Conservation (phyloP, 2,329 filamentous ascomycete genomes). For the Colletotrichum lindemuthianum region DNA sequence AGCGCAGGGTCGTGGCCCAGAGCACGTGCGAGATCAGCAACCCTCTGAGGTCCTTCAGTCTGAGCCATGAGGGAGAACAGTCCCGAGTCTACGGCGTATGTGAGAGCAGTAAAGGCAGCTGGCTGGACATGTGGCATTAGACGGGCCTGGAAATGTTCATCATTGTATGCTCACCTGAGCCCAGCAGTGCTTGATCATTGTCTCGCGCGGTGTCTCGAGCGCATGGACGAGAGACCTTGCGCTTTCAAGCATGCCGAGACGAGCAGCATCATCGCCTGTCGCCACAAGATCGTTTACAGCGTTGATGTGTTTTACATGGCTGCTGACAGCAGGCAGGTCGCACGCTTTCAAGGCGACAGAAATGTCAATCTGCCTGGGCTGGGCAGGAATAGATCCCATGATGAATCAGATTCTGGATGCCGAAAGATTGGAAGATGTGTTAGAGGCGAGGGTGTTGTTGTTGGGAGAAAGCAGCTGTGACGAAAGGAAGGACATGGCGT, state of each 20-base stretch:
- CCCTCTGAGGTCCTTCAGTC: slow-evolving; percentile 25
- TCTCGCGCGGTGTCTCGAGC: slow-evolving; percentile 58
- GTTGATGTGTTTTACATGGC: slow-evolving; percentile 6
- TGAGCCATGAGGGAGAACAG: slow-evolving; percentile 47
- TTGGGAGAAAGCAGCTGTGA: background rate
- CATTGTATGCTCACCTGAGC: slow-evolving; percentile 45
- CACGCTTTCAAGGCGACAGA: slow-evolving; percentile 15
- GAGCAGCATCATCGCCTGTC: background rate
- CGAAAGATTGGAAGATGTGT: background rate
- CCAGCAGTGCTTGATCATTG: slow-evolving; percentile 58
- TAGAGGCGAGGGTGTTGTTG: background rate
- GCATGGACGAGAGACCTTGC: slow-evolving; percentile 34
- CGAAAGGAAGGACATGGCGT: no score
- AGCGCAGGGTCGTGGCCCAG: slow-evolving; percentile 15
- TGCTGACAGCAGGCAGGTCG: background rate
- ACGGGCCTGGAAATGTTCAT: background rate
- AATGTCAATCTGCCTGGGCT: background rate
- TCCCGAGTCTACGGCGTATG: slow-evolving; percentile 46
- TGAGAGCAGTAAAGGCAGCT: slow-evolving; percentile 40
- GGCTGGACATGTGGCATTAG: slow-evolving; percentile 29
- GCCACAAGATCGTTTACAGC: background rate
- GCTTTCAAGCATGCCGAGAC: slow-evolving; percentile 11
- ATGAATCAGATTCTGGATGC: background rate
- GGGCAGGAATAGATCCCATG: slow-evolving; percentile 11
- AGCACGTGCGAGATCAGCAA: background rate